These are phyloP conservation scores for Chalaropsis thielavioides DNA, from an alignment of 2,329 filamentous ascomycete genomes.

Conservation along the genomic window DNA sequence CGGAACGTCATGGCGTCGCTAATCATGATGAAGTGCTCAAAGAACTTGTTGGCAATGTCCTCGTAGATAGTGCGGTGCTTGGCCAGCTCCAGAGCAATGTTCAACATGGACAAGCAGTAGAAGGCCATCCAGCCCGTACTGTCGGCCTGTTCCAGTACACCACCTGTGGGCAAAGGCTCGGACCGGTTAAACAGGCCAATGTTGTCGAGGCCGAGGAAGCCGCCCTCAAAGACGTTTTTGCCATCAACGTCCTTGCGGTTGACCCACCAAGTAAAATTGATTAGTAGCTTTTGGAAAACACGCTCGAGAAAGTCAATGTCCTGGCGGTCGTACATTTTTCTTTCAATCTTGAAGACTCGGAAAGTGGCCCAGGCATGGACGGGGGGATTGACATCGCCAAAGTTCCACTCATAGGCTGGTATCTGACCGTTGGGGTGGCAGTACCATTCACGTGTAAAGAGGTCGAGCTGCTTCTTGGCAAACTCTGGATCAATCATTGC, in stretches of 20 bases:
- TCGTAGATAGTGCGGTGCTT: slow-evolving; percentile 93
- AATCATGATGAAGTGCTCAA: slow-evolving; percentile 96
- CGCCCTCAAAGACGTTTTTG: slow-evolving; percentile 95
- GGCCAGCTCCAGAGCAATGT: slow-evolving; percentile 86
- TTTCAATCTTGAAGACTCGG: slow-evolving; percentile 93
- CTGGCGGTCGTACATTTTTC: slow-evolving; percentile 89
- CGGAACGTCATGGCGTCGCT: slow-evolving; percentile 91
- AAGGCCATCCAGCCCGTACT: slow-evolving; percentile 99
- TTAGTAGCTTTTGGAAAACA: slow-evolving; percentile 85
- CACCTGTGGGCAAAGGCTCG: slow-evolving; percentile 83
- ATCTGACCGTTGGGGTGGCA: slow-evolving; percentile 95
- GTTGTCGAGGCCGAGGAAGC: slow-evolving; percentile 90
- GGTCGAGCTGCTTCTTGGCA: slow-evolving; percentile 91
- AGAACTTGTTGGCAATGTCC: slow-evolving; percentile 95
- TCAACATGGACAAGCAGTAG: slow-evolving; percentile 91
- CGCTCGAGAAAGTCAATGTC: slow-evolving; percentile 92
- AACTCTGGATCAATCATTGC: slow-evolving; percentile 98
- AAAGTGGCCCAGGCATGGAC: slow-evolving; percentile 96
- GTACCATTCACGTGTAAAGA: slow-evolving; percentile 96
- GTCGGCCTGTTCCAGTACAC: slow-evolving; percentile 88
- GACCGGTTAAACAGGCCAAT: slow-evolving; percentile 96
- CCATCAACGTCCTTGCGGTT: slow-evolving; percentile 89
- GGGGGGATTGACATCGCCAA: slow-evolving; percentile 89
- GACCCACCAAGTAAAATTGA: slow-evolving; percentile 99
- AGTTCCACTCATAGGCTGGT: slow-evolving; percentile 93